phyloP scores from a whole-genome alignment of 768 basidiomycete genomes.

The Trametes cinnabarina region DNA sequence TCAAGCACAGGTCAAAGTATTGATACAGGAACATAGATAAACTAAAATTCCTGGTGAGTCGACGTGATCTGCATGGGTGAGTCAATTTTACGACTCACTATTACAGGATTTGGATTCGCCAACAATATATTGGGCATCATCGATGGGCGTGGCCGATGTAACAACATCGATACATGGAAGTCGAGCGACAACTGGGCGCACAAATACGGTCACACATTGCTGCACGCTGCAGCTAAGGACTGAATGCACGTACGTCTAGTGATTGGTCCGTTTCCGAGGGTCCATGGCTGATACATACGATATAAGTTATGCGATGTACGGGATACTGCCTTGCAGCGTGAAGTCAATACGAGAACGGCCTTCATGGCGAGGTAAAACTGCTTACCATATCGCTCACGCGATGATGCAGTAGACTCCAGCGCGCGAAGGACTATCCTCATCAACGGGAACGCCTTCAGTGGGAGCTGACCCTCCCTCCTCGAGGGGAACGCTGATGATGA shows the following conservation, averaged over 20 bases:
- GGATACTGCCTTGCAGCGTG: background rate
- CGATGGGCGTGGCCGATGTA: too few species aligned
- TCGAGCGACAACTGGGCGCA: too few species aligned
- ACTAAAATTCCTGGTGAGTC: too few species aligned
- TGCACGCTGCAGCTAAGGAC: too few species aligned
- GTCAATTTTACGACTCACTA: too few species aligned
- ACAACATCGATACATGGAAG: too few species aligned
- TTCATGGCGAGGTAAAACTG: background rate
- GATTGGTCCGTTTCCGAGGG: background rate
- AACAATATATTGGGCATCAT: too few species aligned
- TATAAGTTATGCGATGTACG: background rate
- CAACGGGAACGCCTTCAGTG: background rate
- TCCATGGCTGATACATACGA: background rate
- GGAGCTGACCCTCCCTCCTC: background rate
- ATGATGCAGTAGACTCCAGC: background rate
- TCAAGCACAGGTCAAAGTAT: too few species aligned
- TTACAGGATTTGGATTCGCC: too few species aligned
- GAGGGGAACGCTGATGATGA: background rate
- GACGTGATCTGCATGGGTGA: too few species aligned
- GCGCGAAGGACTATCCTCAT: background rate
- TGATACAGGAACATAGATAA: too few species aligned
- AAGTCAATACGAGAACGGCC: background rate
- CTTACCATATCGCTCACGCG: background rate
- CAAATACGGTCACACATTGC: too few species aligned
- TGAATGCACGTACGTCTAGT: background rate